These are phyloP conservation scores for Penicillium occitanis DNA, from an alignment of 2,329 filamentous ascomycete genomes.

Conservation along the genomic window DNA sequence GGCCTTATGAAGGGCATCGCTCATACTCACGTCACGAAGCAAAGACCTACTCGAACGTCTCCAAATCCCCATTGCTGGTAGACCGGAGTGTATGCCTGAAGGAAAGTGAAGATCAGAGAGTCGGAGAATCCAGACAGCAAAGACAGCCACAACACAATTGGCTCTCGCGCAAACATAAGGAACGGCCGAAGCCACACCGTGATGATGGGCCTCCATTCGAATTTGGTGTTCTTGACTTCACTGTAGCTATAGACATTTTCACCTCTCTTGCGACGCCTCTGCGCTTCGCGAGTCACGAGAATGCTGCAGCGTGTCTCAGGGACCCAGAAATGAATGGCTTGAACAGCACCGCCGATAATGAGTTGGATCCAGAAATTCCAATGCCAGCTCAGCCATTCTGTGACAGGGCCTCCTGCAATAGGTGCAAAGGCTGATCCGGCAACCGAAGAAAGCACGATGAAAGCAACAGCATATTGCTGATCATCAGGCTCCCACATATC, in stretches of 20 bases:
- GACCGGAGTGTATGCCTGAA: slow-evolving; percentile 61
- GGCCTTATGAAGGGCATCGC: neutral
- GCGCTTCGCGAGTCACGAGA: slow-evolving; percentile 60
- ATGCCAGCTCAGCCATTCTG: slow-evolving; percentile 51
- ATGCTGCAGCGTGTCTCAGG: slow-evolving; percentile 61
- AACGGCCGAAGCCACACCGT: slow-evolving; percentile 62
- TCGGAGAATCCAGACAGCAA: slow-evolving; percentile 65
- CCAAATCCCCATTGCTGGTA: slow-evolving; percentile 61
- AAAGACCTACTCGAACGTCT: slow-evolving; percentile 49
- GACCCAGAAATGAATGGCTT: slow-evolving; percentile 50
- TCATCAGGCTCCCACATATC: slow-evolving; percentile 61
- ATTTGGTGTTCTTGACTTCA: slow-evolving; percentile 61
- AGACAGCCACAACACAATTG: slow-evolving; percentile 62
- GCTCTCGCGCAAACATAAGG: slow-evolving; percentile 63
- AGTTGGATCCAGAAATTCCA: slow-evolving; percentile 67
- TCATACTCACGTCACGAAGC: slow-evolving; percentile 53
- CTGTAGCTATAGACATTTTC: slow-evolving; percentile 69
- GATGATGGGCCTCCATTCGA: slow-evolving; percentile 57
- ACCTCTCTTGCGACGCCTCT: slow-evolving; percentile 55
- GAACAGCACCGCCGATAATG: slow-evolving; percentile 56
- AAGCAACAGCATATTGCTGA: slow-evolving; percentile 61
- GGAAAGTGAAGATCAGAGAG: slow-evolving; percentile 65
- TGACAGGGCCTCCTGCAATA: slow-evolving; percentile 55
- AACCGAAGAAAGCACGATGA: slow-evolving; percentile 59
- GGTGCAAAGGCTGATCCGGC: slow-evolving; percentile 51